Evolutionary conservation across 345 rosid species (phyloP).

Genomic region (Ailanthus altissimus): DNA sequence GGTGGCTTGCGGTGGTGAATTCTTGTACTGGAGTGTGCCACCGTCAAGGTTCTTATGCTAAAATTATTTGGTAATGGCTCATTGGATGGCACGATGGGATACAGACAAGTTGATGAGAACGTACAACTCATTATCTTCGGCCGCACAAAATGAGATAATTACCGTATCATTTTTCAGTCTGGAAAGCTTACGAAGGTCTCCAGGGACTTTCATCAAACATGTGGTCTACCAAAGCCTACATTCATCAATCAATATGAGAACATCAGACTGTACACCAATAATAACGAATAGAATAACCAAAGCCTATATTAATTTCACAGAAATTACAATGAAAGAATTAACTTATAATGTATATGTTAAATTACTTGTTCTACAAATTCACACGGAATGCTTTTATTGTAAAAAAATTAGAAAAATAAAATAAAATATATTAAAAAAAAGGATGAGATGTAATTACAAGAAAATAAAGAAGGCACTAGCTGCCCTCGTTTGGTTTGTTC

Average conservation of each 20-base stretch:
- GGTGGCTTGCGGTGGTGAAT: constrained; percentile 43
- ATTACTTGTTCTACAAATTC: background rate
- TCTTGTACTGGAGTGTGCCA: constrained; percentile 34
- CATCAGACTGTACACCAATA: background rate
- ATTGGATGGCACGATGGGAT: constrained; percentile 4
- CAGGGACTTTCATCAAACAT: constrained; percentile 23
- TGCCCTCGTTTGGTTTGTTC: constrained; percentile 71
- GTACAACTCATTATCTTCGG: constrained; percentile 20
- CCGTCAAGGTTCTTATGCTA: constrained; percentile 4
- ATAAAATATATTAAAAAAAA: constrained; percentile 6
- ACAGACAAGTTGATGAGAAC: constrained; percentile 8
- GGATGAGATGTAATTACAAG: constrained; percentile 55
- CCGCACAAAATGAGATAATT: background rate
- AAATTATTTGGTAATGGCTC: background rate
- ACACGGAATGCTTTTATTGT: background rate
- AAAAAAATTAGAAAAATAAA: background rate
- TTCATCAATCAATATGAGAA: constrained; percentile 9
- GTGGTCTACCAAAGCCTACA: constrained; percentile 44
- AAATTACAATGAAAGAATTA: background rate
- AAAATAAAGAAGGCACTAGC: constrained; percentile 83
- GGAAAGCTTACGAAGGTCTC: background rate
- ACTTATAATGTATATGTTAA: background rate
- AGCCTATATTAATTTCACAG: background rate
- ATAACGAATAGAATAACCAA: too few species aligned
- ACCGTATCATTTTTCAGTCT: background rate